These are phyloP conservation scores for Sideroxylon spinosum DNA, from an alignment of 179 eudicot genomes.

Conservation along the genomic window DNA sequence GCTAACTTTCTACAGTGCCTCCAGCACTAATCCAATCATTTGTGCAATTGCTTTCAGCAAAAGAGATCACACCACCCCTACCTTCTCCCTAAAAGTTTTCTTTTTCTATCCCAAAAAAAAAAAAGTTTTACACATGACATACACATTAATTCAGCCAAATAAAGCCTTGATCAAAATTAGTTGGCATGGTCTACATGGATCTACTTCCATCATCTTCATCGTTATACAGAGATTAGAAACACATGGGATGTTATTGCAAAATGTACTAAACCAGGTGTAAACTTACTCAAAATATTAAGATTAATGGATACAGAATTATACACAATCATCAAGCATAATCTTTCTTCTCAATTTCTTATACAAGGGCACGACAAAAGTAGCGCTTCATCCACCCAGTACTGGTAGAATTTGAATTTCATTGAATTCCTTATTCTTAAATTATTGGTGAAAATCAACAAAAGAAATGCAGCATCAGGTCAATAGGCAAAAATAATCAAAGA, in stretches of 20 bases:
- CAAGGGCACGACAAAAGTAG: background rate
- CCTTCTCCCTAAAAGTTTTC: too few relatives aligned
- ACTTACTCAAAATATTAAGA: background rate
- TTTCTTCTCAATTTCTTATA: background rate
- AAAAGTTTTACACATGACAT: too few relatives aligned
- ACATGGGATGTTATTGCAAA: background rate
- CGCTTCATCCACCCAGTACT: background rate
- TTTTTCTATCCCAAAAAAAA: too few relatives aligned
- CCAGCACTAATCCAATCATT: background rate
- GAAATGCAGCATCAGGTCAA: background rate
- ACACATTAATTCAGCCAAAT: background rate
- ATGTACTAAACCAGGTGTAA: too few relatives aligned
- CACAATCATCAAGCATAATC: background rate
- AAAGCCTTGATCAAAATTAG: background rate
- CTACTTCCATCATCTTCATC: background rate
- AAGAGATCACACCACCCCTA: too few relatives aligned
- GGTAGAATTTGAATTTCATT: conserved; percentile 1
- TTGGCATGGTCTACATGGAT: background rate
- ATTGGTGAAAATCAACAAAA: background rate
- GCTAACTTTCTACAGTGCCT: background rate
- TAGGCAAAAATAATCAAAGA: background rate
- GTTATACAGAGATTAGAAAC: background rate
- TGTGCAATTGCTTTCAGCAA: background rate
- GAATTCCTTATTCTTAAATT: background rate
- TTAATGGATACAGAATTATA: background rate